Conservation (phyloP, 805 yeast species). For the Yamadazyma paraphyllophila region DNA sequence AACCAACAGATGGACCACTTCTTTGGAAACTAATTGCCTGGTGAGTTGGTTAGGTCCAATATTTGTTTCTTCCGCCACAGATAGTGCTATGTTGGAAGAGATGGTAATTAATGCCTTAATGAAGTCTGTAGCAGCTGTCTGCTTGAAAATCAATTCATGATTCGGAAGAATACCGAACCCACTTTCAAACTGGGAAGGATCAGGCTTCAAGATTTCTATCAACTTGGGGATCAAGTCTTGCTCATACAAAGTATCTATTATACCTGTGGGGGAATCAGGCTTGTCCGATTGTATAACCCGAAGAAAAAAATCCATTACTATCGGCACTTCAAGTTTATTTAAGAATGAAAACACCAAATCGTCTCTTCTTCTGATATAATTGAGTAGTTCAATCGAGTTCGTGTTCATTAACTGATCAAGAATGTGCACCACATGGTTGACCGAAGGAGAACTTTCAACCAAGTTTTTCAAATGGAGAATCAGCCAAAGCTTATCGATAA, state of each 20-base stretch:
- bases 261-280: slow-evolving; percentile 84
- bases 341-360: slow-evolving; percentile 76
- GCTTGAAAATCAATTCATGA: slow-evolving; percentile 48
- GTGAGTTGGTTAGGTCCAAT: slow-evolving; percentile 96
- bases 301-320: slow-evolving; percentile 87
- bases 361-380: slow-evolving; percentile 66
- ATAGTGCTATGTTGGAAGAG: slow-evolving; percentile 72
- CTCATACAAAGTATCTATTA: slow-evolving; percentile 68
- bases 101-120: slow-evolving; percentile 90
- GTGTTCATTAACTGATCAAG: slow-evolving; percentile 80
- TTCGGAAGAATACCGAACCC: slow-evolving; percentile 22
- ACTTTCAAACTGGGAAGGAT: slow-evolving; percentile 50
- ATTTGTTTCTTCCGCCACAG: slow-evolving; percentile 82
- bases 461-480: slow-evolving; percentile 30
- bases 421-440: slow-evolving; percentile 52
- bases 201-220: slow-evolving; percentile 68
- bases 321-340: slow-evolving; percentile 87
- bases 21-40: slow-evolving; percentile 80
- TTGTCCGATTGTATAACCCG: slow-evolving; percentile 92
- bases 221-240: slow-evolving; percentile 75
- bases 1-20: slow-evolving; percentile 64
- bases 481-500: slow-evolving; percentile 44
- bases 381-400: slow-evolving; percentile 57
- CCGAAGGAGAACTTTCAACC: slow-evolving; percentile 38
- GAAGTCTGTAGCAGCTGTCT: slow-evolving; percentile 94